Evolutionary conservation across 192 early-diverging fungal genomes (phyloP), one percentile per base, ranked within the genome.

Genomic region (Paraglomus occultum): DNA sequence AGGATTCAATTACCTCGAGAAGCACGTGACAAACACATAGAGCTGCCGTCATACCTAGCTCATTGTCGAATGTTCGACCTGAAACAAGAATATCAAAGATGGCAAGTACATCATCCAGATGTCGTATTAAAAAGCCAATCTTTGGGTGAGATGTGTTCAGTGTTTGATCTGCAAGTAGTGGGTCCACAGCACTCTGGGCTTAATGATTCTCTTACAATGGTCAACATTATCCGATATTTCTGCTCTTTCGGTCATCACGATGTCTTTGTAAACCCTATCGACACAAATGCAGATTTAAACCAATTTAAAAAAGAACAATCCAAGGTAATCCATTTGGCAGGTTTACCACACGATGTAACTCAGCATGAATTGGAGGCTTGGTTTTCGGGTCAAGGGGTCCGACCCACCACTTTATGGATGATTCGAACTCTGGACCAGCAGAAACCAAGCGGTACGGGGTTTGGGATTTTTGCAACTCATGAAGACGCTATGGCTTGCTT

Each of bases 1-100:
- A 86, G 90, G 12, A 88, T 84, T 62, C 88, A 91, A 68, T 69
- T 92, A 1, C 81, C 84, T 2, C 65, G 85, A 15, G 89, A 92
- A 53, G 85, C 87, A 22, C 74, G 80, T 38, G 84, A 87, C 51
- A 92, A 92, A 71, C 67, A 73, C 22, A 81, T 92, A 17, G 71
- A 74, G 1, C 63, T 92, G 6, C 82, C 89, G 4, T 46, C 67
- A 0, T 89, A 88, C 49, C 75, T 91, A 20, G 70, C 74, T n/a
- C 78, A 82, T 23, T 77, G 78, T 17, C 71, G 85, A 48, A 85
- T 90, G 71, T 92, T 90, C 67, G 89, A 90, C 58, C 71, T 89
- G 22, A 88, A 82, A 73, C 79, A 85, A 43, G 90, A 92, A 73
- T 82, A 80, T 47, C 77, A 82, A 47, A 76, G 85, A 8, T 89